These are phyloP conservation scores for Berberis vulgaris DNA, from an alignment of 164 flowering plant genomes.

Conservation along the genomic window DNA sequence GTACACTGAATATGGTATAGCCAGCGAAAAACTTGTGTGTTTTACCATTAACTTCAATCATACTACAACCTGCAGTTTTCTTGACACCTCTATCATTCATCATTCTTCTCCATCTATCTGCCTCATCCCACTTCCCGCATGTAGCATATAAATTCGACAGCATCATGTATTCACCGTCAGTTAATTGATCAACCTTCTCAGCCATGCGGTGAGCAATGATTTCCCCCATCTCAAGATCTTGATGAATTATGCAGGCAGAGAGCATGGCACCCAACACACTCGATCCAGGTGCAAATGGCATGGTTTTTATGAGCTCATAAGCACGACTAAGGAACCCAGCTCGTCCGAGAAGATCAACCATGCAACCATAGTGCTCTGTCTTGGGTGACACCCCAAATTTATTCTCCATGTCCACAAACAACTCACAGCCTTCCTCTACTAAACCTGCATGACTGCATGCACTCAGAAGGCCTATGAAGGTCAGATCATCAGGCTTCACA, in stretches of 20 bases:
- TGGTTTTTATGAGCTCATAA: constrained; percentile 18
- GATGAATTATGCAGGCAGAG: constrained; percentile 30
- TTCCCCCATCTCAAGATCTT: constrained; percentile 24
- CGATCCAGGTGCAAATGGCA: constrained; percentile 37
- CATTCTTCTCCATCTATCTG: constrained; percentile 30
- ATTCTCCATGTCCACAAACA: constrained; percentile 26
- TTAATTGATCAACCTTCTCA: constrained; percentile 8
- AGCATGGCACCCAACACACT: constrained; percentile 31
- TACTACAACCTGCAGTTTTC: constrained; percentile 34
- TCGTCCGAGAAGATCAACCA: constrained; percentile 37
- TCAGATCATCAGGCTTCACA: constrained; percentile 30
- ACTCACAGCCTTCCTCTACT: constrained; percentile 23
- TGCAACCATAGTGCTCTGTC: constrained; percentile 40
- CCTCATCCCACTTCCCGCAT: constrained; percentile 26
- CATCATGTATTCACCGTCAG: constrained; percentile 45
- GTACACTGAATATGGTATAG: constrained; percentile 2
- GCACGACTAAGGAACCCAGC: constrained; percentile 26
- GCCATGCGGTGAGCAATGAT: constrained; percentile 13
- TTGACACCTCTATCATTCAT: constrained; percentile 32
- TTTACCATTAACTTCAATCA: constrained; percentile 25
- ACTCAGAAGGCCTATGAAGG: constrained; percentile 35
- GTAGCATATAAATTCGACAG: constrained; percentile 34
- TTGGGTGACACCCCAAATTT: constrained; percentile 27
- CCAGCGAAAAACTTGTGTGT: constrained; percentile 30
- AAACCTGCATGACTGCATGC: constrained; percentile 38